Evolutionary conservation across 257 asterid species (phyloP).

Genomic region (Hygrophila difformis): DNA sequence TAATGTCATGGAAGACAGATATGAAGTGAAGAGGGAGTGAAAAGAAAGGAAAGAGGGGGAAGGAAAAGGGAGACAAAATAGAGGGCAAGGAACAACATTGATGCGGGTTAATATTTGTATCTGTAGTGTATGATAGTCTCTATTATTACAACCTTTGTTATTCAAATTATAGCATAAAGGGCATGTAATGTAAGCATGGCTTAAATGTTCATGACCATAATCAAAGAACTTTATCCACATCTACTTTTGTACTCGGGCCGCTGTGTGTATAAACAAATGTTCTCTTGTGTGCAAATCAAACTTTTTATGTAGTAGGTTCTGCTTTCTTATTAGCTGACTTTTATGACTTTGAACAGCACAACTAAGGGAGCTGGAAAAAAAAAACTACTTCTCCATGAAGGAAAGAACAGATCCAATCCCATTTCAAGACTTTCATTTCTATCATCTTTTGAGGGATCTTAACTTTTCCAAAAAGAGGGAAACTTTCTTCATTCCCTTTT

Average conservation of each 20-base stretch:
- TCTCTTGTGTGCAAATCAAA: too few species aligned
- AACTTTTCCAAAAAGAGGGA: constrained; percentile 20
- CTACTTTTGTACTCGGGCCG: too few species aligned
- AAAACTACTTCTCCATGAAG: constrained; percentile 32
- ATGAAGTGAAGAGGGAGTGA: constrained; percentile 7
- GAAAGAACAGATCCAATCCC: constrained; percentile 24
- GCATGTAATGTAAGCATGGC: too few species aligned
- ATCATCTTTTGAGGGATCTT: constrained; percentile 14
- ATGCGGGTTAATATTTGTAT: constrained; percentile 18
- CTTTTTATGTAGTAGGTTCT: constrained; percentile 6
- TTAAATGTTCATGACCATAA: too few species aligned
- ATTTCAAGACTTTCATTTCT: neutral
- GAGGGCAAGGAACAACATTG: neutral
- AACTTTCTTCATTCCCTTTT: constrained; percentile 11
- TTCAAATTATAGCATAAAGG: too few species aligned
- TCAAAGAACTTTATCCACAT: too few species aligned
- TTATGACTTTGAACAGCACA: constrained; percentile 12
- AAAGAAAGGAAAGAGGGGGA: neutral
- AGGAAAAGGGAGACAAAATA: neutral
- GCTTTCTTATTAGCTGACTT: too few species aligned
- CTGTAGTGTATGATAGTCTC: constrained; percentile 11
- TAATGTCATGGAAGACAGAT: constrained; percentile 15
- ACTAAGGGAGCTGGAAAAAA: constrained; percentile 15
- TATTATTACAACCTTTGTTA: too few species aligned
- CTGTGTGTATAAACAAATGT: too few species aligned